Conservation (phyloP, 345 rosid species). For the Lepidium africanum region DNA sequence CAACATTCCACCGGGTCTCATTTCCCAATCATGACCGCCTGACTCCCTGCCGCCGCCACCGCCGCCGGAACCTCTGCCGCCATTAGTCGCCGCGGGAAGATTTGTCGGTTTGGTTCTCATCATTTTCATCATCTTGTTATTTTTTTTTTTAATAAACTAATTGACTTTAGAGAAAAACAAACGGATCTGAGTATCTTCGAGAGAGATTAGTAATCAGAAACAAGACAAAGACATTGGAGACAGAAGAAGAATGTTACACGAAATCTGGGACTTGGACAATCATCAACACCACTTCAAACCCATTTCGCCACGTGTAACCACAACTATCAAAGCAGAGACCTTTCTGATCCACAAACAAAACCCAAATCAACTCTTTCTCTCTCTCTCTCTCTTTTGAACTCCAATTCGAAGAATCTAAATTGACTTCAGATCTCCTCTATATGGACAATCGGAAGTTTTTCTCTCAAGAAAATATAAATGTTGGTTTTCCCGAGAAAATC, state of each 20-base stretch:
- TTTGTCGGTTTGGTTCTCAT: constrained; percentile 55
- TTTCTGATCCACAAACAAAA: constrained; percentile 21
- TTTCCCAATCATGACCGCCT: constrained; percentile 70
- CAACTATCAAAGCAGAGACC: constrained; percentile 11
- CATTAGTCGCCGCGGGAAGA: constrained; percentile 30
- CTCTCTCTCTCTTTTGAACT: constrained; percentile 3
- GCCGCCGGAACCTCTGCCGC: constrained; percentile 30
- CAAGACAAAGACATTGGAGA: constrained; percentile 35
- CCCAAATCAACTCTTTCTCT: constrained; percentile 2
- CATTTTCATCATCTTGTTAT: constrained; percentile 55
- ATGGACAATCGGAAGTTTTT: background rate
- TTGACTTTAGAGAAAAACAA: background rate
- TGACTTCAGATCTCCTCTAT: constrained; percentile 25
- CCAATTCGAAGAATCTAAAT: constrained; percentile 3
- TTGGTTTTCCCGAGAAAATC: constrained; percentile 21
- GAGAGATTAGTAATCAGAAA: constrained; percentile 34
- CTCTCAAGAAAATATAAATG: background rate
- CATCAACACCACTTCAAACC: constrained; percentile 34
- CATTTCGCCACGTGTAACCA: constrained; percentile 34
- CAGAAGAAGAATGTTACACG: constrained; percentile 25
- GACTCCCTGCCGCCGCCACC: constrained; percentile 43
- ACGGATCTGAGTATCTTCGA: constrained; percentile 39
- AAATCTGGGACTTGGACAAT: constrained; percentile 25
- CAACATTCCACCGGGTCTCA: constrained; percentile 97
- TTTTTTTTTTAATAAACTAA: background rate